Conservation (phyloP, 495 filamentous ascomycete genomes). For the Xylaria curta region DNA sequence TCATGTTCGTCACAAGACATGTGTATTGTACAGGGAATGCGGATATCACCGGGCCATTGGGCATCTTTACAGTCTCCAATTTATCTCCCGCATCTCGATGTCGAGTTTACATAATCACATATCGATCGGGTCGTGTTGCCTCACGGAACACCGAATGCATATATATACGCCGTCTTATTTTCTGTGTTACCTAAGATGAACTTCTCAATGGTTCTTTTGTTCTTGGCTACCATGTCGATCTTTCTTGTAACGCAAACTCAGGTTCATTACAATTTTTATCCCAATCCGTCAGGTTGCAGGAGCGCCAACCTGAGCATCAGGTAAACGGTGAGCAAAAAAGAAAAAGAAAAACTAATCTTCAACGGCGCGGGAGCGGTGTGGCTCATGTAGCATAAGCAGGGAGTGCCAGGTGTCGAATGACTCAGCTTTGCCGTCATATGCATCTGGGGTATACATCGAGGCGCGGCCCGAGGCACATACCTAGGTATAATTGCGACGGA, state of each 20-base stretch:
- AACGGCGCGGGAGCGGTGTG: slow-evolving; percentile 21
- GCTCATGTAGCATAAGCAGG: slow-evolving; percentile 3
- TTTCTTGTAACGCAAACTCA: neutral
- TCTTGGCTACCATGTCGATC: slow-evolving; percentile 4
- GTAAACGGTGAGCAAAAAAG: slow-evolving; percentile 23
- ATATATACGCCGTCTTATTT: neutral
- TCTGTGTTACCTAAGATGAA: neutral
- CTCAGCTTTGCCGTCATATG: neutral
- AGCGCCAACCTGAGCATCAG: neutral
- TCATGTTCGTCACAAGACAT: slow-evolving; percentile 6
- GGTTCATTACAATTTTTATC: neutral
- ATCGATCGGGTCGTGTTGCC: slow-evolving; percentile 13
- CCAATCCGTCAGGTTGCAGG: slow-evolving; percentile 13
- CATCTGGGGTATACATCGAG: slow-evolving; percentile 2
- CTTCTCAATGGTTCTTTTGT: neutral
- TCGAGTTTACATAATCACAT: slow-evolving; percentile 17
- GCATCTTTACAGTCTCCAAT: slow-evolving; percentile 22
- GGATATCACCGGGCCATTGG: slow-evolving; percentile 23
- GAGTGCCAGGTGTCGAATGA: neutral
- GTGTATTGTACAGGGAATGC: neutral
- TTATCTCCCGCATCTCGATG: slow-evolving; percentile 11
- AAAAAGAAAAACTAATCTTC: neutral
- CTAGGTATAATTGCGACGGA: neutral
- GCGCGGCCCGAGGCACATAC: neutral
- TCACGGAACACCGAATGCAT: neutral